phyloP scores from a whole-genome alignment of 2,329 filamentous ascomycete species.

The Diplodia intermedia region DNA sequence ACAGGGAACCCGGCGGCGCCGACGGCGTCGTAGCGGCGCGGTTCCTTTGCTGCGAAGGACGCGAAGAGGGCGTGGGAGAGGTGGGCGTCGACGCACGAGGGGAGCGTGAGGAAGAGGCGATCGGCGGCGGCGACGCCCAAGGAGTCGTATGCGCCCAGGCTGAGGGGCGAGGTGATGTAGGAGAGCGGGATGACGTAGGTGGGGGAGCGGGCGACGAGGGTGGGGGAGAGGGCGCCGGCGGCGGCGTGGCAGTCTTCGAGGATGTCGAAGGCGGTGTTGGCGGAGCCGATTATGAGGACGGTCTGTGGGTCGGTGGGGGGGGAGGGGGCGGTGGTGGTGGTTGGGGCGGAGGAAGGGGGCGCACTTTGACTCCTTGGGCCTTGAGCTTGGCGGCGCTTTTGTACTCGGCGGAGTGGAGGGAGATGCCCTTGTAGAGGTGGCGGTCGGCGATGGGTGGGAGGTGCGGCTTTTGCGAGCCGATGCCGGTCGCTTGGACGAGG shows the following conservation, averaged over 20 bases:
- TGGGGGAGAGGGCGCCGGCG: constrained; percentile 49
- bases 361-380: constrained; percentile 35
- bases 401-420: constrained; percentile 40
- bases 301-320: constrained; percentile 36
- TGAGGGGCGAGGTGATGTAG: constrained; percentile 37
- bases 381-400: constrained; percentile 36
- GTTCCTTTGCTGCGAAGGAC: constrained; percentile 43
- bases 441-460: constrained; percentile 37
- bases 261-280: constrained; percentile 59
- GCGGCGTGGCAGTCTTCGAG: constrained; percentile 56
- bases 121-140: constrained; percentile 43
- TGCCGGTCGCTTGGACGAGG: constrained; percentile 36
- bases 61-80: constrained; percentile 40
- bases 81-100: constrained; percentile 15
- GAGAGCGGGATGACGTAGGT: constrained; percentile 49
- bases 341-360: neutral
- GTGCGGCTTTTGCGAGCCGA: constrained; percentile 35
- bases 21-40: constrained; percentile 51
- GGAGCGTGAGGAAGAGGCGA: neutral
- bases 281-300: constrained; percentile 54
- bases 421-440: constrained; percentile 38
- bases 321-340: constrained; percentile 36
- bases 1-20: constrained; percentile 54
- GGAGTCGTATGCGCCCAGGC: constrained; percentile 39
- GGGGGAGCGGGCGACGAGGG: constrained; percentile 54